These are phyloP conservation scores for Hippophae gyantsensis DNA, from an alignment of 306 rosid species.

Conservation along the genomic window DNA sequence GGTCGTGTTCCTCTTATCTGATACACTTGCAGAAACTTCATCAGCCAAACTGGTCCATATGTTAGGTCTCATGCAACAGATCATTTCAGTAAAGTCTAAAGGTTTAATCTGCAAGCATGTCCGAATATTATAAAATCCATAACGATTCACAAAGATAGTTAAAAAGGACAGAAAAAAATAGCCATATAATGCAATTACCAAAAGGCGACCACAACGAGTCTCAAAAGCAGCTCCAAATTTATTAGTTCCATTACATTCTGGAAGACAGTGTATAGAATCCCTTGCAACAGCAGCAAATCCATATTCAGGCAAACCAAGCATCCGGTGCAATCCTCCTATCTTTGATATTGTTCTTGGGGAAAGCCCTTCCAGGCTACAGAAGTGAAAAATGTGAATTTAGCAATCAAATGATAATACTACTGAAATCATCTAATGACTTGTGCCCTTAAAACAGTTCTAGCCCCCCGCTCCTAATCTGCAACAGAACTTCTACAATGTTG, in stretches of 20 bases:
- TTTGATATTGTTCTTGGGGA: conserved; percentile 48
- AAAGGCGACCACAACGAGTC: conserved; percentile 73
- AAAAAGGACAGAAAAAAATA: background rate
- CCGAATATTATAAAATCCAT: background rate
- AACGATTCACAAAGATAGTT: background rate
- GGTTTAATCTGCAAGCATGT: conserved; percentile 59
- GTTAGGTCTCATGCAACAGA: conserved; percentile 62
- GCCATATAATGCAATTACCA: conserved; percentile 37
- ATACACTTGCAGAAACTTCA: conserved; percentile 89
- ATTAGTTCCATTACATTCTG: conserved; percentile 43
- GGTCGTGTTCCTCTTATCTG: conserved; percentile 64
- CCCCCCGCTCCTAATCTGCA: too few relatives aligned
- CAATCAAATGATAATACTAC: background rate
- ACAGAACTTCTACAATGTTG: too few relatives aligned
- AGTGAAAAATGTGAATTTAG: background rate
- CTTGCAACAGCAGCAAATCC: conserved; percentile 61
- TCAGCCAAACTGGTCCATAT: conserved; percentile 87
- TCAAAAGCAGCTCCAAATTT: conserved; percentile 75
- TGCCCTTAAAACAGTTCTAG: background rate
- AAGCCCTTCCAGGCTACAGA: conserved; percentile 67
- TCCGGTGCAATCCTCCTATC: conserved; percentile 66
- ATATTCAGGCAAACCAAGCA: conserved; percentile 54
- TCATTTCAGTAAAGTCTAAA: conserved; percentile 62
- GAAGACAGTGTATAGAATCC: conserved; percentile 70
- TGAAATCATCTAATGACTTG: background rate